Percentiles rank a stretch among this genome's conserved stretches.
These are phyloP conservation scores for Dothiorella sarmentorum DNA, from an alignment of 2,329 filamentous ascomycete genomes.

Conservation along the genomic window DNA sequence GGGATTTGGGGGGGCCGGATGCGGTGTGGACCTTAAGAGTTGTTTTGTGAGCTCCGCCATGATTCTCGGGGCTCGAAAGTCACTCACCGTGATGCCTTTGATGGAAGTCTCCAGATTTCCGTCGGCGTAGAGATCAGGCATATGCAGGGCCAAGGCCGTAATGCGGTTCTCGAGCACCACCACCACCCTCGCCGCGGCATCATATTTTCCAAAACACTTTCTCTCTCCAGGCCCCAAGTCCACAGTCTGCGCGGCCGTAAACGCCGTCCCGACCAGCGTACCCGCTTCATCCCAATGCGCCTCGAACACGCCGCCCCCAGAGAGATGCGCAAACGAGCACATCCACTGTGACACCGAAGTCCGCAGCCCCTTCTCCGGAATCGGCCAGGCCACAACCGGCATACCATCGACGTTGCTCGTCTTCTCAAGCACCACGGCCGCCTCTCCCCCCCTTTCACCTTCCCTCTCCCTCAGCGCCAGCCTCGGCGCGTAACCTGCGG, in stretches of 20 bases:
- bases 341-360: constrained; percentile 20
- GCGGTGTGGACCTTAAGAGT: neutral
- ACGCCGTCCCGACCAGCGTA: constrained; percentile 20
- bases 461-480: neutral
- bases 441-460: constrained; percentile 5
- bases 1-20: neutral
- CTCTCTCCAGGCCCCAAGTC: neutral
- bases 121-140: neutral
- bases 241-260: neutral
- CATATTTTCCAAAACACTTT: neutral
- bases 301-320: constrained; percentile 19
- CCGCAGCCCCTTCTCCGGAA: neutral
- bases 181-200: neutral
- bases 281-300: constrained; percentile 20
- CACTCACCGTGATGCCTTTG: constrained; percentile 8
- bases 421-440: neutral
- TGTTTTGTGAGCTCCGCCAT: no score
- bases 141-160: constrained; percentile 15
- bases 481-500: neutral
- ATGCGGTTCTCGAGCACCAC: constrained; percentile 20
- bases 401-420: neutral
- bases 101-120: neutral
- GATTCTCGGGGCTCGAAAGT: no score
- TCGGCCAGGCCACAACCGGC: constrained; percentile 20
- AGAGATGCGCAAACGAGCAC: constrained; percentile 20